These are phyloP conservation scores for Russula emetica DNA, from an alignment of 768 basidiomycete species.

Conservation along the genomic window DNA sequence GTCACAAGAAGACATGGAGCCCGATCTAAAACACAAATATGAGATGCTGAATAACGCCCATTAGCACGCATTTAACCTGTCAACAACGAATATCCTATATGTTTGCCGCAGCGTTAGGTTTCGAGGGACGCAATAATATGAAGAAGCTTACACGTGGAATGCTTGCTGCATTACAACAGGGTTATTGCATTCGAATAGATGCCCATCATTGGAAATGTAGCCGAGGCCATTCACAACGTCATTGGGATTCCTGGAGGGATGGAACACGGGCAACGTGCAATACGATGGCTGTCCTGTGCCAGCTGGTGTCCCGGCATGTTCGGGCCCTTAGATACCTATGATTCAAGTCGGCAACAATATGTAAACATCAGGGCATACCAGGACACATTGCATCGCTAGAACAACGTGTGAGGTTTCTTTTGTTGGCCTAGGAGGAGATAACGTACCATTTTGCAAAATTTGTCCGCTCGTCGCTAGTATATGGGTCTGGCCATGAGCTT, in stretches of 20 bases:
- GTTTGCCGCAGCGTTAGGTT: neutral
- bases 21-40: slow-evolving; percentile 40
- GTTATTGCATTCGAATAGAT: slow-evolving; percentile 51
- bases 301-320: slow-evolving; percentile 39
- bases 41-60: neutral
- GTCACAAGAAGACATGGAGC: slow-evolving; percentile 46
- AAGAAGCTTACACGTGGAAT: slow-evolving; percentile 51
- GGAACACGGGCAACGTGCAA: slow-evolving; percentile 53
- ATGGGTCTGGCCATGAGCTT: slow-evolving; percentile 44
- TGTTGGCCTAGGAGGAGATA: neutral
- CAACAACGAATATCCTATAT: slow-evolving; percentile 48
- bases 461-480: slow-evolving; percentile 50
- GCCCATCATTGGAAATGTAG: slow-evolving; percentile 55
- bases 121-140: neutral
- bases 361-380: slow-evolving; percentile 34
- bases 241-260: slow-evolving; percentile 37
- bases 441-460: slow-evolving; percentile 53
- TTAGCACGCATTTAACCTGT: slow-evolving; percentile 39
- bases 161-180: slow-evolving; percentile 50
- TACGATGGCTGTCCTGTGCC: slow-evolving; percentile 47
- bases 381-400: slow-evolving; percentile 48
- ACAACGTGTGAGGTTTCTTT: slow-evolving; percentile 6
- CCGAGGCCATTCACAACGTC: slow-evolving; percentile 36
- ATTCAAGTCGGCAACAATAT: neutral
- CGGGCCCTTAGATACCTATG: slow-evolving; percentile 39